Conservation (phyloP, 352 stramenopile species). For the Peronospora belbahrii region DNA sequence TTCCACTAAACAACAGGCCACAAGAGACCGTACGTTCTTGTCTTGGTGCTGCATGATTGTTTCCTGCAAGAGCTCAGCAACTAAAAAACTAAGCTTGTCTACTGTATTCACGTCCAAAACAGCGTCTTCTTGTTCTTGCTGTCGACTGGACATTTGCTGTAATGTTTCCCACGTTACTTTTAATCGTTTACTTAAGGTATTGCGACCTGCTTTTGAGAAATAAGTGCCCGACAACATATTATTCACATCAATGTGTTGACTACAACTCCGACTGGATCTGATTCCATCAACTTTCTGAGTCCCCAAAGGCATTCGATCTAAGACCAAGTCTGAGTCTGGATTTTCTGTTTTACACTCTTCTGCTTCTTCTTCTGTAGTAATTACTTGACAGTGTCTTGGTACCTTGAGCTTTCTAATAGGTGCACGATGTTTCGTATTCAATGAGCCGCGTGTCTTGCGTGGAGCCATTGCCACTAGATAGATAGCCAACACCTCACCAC, state of each 20-base stretch:
- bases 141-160: conserved; percentile 29
- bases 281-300: too few relatives aligned
- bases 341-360: conserved; percentile 20
- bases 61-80: conserved; percentile 48
- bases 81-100: conserved; percentile 37
- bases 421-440: neutral
- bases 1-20: conserved; percentile 69
- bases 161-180: conserved; percentile 45
- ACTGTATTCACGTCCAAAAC: conserved; percentile 12
- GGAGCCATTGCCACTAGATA: conserved; percentile 21
- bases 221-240: conserved; percentile 15
- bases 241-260: neutral
- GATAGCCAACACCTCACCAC: too few relatives aligned
- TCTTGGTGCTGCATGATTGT: conserved; percentile 43
- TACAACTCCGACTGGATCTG: neutral
- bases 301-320: conserved; percentile 3
- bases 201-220: conserved; percentile 12
- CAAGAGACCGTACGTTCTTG: conserved; percentile 44
- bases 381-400: neutral
- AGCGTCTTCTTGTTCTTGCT: conserved; percentile 38
- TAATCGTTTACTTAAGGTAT: conserved; percentile 35
- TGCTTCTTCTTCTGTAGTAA: neutral
- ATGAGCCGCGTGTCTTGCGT: conserved; percentile 11
- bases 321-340: conserved; percentile 9
- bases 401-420: neutral